Conservation (phyloP, 176 grass and related monocot species). For the Cenchrus purpureus region DNA sequence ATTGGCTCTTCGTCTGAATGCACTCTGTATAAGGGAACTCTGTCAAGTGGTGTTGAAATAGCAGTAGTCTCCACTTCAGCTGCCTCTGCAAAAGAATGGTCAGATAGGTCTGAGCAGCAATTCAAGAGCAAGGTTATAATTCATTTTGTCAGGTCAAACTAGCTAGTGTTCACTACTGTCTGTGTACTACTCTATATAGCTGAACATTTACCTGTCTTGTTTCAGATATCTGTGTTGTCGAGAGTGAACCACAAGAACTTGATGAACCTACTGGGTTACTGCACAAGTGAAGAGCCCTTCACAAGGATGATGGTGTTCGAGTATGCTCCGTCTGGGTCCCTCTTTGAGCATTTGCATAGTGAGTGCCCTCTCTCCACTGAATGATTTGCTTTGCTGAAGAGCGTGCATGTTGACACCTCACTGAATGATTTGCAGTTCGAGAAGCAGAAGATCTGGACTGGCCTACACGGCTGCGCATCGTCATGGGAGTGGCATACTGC, state of each 20-base stretch:
- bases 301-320: slow-evolving; percentile 91
- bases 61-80: slow-evolving; percentile 67
- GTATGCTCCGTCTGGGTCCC: slow-evolving; percentile 79
- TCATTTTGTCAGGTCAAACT: no score
- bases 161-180: no score
- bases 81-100: slow-evolving; percentile 53
- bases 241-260: slow-evolving; percentile 92
- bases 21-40: slow-evolving; percentile 73
- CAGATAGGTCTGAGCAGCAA: slow-evolving; percentile 46
- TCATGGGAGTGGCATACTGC: slow-evolving; percentile 80
- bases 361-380: slow-evolving; percentile 18
- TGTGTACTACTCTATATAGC: neutral
- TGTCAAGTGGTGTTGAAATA: slow-evolving; percentile 83
- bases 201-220: neutral
- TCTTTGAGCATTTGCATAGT: slow-evolving; percentile 96
- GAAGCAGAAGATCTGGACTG: slow-evolving; percentile 66
- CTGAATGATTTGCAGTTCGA: slow-evolving; percentile 50
- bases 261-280: slow-evolving; percentile 82
- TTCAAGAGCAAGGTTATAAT: slow-evolving; percentile 66
- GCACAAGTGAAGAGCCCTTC: slow-evolving; percentile 64
- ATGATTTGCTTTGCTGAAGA: no score
- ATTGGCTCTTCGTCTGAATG: slow-evolving; percentile 53
- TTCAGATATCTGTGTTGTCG: slow-evolving; percentile 70
- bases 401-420: no score
- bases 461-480: slow-evolving; percentile 56